Evolutionary conservation across 1,284 basidiomycete species (phyloP).

Genomic region (Heterobasidion parviporum): DNA sequence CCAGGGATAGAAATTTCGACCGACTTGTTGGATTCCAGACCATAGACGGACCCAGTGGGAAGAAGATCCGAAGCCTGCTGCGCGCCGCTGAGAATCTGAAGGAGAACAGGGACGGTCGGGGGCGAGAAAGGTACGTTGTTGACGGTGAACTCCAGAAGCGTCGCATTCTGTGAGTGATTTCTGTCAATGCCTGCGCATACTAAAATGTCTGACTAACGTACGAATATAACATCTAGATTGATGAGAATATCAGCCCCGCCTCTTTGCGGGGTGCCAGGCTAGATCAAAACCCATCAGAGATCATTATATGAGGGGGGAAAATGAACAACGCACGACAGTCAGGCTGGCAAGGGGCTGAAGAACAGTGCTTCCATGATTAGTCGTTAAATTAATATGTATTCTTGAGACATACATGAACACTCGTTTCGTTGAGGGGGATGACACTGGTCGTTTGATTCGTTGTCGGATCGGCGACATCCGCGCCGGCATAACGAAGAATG

Average conservation of each 20-base stretch:
- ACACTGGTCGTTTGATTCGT: conserved; percentile 18
- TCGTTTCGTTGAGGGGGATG: conserved; percentile 20
- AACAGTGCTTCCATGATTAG: not conserved
- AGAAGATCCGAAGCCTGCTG: conserved; percentile 21
- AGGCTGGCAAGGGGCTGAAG: not conserved
- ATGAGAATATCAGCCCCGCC: conserved; percentile 23
- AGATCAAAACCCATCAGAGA: not conserved
- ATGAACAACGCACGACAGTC: not conserved
- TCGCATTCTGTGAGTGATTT: not conserved
- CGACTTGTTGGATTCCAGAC: conserved; percentile 21
- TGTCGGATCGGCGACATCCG: conserved; percentile 33
- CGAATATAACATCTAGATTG: conserved; percentile 17
- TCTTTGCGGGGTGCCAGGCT: conserved; percentile 19
- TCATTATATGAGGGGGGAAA: not conserved
- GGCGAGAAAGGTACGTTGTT: conserved; percentile 18
- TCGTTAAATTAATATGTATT: not conserved
- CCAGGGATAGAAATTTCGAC: conserved; percentile 30
- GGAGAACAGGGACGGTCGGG: conserved; percentile 25
- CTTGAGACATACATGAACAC: conserved; percentile 14
- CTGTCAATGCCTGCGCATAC: not conserved
- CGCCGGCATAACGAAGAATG: conserved; percentile 46
- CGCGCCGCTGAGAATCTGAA: conserved; percentile 28
- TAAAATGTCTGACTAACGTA: conserved; percentile 8
- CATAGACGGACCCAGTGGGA: conserved; percentile 21
- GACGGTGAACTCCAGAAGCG: conserved; percentile 14